Evolutionary conservation across 1,284 basidiomycete species (phyloP).

Genomic region (Boletellus sp.): DNA sequence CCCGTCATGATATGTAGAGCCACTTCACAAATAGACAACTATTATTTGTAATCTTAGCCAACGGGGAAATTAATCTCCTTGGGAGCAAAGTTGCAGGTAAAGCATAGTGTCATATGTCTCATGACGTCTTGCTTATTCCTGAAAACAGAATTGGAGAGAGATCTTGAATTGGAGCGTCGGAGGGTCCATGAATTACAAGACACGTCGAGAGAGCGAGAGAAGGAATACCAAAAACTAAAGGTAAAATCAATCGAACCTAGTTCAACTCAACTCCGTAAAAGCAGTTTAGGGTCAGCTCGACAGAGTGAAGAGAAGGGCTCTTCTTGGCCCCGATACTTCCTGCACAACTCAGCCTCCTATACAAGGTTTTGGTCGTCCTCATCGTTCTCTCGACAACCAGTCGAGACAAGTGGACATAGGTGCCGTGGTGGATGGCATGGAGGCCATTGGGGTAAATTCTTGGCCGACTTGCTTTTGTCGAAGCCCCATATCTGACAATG

Average conservation of each 20-base stretch:
- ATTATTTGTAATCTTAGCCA: slow-evolving; percentile 45
- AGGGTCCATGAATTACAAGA: slow-evolving; percentile 73
- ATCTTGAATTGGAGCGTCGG: slow-evolving; percentile 73
- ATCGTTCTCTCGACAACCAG: slow-evolving; percentile 19
- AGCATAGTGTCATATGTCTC: slow-evolving; percentile 3
- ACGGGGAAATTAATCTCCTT: slow-evolving; percentile 70
- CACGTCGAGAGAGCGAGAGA: slow-evolving; percentile 68
- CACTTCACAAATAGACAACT: slow-evolving; percentile 1
- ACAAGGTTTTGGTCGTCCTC: slow-evolving; percentile 15
- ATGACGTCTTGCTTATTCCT: slow-evolving; percentile 3
- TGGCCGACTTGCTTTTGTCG: neutral
- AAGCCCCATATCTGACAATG: slow-evolving; percentile 5
- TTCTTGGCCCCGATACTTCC: slow-evolving; percentile 43
- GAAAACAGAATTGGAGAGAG: slow-evolving; percentile 64
- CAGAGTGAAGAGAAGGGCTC: slow-evolving; percentile 74
- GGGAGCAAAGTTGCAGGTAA: slow-evolving; percentile 63
- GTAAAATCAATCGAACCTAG: slow-evolving; percentile 32
- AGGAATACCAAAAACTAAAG: slow-evolving; percentile 84
- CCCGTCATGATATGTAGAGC: neutral
- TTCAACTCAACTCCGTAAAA: slow-evolving; percentile 55
- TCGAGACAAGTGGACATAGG: slow-evolving; percentile 42
- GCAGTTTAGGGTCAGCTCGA: slow-evolving; percentile 53
- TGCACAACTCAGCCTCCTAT: slow-evolving; percentile 14
- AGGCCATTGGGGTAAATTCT: slow-evolving; percentile 56
- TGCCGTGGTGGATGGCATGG: slow-evolving; percentile 66